Percentiles rank a stretch among this genome's conserved stretches.
Evolutionary conservation across 345 rosid genomes (phyloP).

Genomic region (Gossypium mustelinum): DNA sequence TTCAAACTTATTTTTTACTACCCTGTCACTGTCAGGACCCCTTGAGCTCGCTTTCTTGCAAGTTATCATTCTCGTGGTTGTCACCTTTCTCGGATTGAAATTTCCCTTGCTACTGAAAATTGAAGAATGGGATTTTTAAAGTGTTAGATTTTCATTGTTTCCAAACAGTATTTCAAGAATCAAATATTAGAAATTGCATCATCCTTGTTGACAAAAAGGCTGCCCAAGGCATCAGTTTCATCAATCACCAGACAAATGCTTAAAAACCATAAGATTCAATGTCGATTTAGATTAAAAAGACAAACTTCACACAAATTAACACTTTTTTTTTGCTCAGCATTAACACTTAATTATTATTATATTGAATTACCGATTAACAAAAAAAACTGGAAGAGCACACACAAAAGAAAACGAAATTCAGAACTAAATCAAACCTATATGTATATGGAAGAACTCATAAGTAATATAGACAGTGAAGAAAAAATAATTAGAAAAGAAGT

Average conservation of each 20-base stretch:
- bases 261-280: neutral
- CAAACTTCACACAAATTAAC: neutral
- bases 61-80: constrained; percentile 24
- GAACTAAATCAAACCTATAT: neutral
- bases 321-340: neutral
- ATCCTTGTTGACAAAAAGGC: neutral
- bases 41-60: constrained; percentile 34
- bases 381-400: neutral
- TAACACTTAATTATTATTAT: neutral
- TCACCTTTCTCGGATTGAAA: constrained; percentile 14
- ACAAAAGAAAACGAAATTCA: neutral
- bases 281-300: neutral
- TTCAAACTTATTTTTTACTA: constrained; percentile 25
- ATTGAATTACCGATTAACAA: neutral
- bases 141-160: neutral
- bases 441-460: neutral
- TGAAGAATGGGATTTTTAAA: neutral
- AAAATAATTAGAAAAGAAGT: neutral
- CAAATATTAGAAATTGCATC: neutral
- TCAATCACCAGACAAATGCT: neutral
- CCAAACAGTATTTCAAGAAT: neutral
- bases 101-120: constrained; percentile 22
- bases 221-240: neutral
- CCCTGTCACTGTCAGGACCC: constrained; percentile 22
- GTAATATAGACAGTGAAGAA: neutral